Base-by-base conservation (phyloP, 257 asterid species). In the Scutellaria barbata region DNA sequence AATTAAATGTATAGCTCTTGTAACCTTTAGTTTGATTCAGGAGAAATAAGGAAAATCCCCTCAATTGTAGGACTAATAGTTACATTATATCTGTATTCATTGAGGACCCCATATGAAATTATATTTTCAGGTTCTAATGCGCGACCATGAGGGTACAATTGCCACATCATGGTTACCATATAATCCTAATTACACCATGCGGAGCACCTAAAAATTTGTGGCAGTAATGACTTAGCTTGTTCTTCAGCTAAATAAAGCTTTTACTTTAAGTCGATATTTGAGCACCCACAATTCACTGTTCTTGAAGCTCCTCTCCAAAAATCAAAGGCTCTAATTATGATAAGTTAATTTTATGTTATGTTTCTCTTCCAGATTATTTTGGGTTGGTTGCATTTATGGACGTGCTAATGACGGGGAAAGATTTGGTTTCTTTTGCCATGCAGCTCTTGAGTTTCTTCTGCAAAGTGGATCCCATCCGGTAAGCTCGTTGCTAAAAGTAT, bases 381-480 rank as follows among this genome's bases (percentile, higher is more conserved):
- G 81, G 92, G 88, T 76, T 65, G 99, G 98, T 45, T 83, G 97
- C 80, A 63, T 95, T 66, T 95, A 95, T 74, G 98, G 98, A 51
- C 84, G 96, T 68, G 74, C 42, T 47, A 89, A 95, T 74, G 99
- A 95, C 64, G 95, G 86, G 46, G 96, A 92, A 77, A 83, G 99
- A 80, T 95, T 95, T 81, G 92, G 90, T 77, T 95, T 95, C 90
- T 95, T 95, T 82, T 89, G 98, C 81, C 87, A 92, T 51, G 98
- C 97, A 42, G 97, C 98, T 76, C 90, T 95, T 5, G 99, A 95
- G 84, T 95, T 95, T 80, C 99, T 95, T 83, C 87, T 84, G 80
- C 99, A 92, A 83, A 81, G 89, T 79, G 97, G 98, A 79, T 84
- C 80, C 39, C 92, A 83, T 81, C 99, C 98, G 17, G 99, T 95